Evolutionary conservation across 352 stramenopile species (phyloP).

Genomic region (Globisporangium echinulatum): DNA sequence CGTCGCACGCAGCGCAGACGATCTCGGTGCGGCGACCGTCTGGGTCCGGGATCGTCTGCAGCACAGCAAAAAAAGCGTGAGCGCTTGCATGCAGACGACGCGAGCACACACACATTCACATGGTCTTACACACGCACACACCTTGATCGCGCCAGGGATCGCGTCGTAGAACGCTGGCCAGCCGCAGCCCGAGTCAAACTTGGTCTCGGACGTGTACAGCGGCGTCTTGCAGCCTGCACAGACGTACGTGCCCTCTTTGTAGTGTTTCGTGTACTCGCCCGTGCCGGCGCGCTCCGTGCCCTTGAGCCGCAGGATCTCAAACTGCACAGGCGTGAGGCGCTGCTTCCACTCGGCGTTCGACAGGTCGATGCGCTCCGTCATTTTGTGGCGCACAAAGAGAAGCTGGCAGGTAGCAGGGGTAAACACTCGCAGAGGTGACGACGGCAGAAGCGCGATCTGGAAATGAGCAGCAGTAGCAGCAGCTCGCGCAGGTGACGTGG

Average conservation of each 20-base stretch:
- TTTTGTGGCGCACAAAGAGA: constrained; percentile 21
- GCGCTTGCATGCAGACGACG: neutral
- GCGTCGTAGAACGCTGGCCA: constrained; percentile 90
- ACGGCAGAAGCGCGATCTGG: neutral
- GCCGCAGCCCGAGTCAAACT: constrained; percentile 89
- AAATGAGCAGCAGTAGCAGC: neutral
- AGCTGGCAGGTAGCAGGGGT: neutral
- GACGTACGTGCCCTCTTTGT: constrained; percentile 79
- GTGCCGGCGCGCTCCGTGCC: constrained; percentile 85
- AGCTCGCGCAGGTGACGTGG: too few relatives aligned
- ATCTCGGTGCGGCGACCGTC: constrained; percentile 83
- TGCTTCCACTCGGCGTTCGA: constrained; percentile 81
- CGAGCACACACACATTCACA: neutral
- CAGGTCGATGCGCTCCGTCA: constrained; percentile 41
- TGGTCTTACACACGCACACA: constrained; percentile 5
- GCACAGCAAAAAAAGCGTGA: neutral
- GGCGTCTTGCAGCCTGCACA: constrained; percentile 85
- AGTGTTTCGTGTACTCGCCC: constrained; percentile 88
- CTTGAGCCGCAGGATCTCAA: constrained; percentile 85
- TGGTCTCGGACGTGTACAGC: constrained; percentile 84
- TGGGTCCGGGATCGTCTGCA: constrained; percentile 52
- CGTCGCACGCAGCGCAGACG: constrained; percentile 83
- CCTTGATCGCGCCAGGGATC: constrained; percentile 84
- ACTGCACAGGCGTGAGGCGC: constrained; percentile 72
- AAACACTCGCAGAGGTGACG: neutral